phyloP scores from a whole-genome alignment of 345 rosid genomes.

The Eucalyptus sp. region DNA sequence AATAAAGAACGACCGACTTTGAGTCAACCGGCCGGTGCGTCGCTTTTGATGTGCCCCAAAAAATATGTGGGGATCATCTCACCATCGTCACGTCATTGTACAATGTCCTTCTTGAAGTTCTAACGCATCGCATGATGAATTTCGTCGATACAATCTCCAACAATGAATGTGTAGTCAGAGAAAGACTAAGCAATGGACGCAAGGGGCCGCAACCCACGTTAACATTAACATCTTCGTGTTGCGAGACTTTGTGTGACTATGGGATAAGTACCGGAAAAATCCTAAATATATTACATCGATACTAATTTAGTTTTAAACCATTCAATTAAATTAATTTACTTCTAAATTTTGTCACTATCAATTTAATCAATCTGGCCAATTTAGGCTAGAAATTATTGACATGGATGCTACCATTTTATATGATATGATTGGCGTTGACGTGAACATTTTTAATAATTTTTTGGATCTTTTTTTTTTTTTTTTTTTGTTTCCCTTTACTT shows the following conservation, averaged over 20 bases:
- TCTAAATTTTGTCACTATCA: too few relatives aligned
- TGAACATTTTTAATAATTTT: too few relatives aligned
- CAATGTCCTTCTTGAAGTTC: neutral
- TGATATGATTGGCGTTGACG: accelerated
- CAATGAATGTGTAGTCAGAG: neutral
- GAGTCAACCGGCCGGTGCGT: neutral
- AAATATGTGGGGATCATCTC: neutral
- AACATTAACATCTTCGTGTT: neutral
- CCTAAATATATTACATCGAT: too few relatives aligned
- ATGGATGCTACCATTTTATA: accelerated
- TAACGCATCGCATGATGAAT: neutral
- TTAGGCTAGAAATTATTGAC: neutral
- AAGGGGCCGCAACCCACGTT: neutral
- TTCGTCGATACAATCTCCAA: neutral
- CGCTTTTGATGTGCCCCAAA: neutral
- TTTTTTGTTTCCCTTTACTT: too few relatives aligned
- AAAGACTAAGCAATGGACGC: neutral
- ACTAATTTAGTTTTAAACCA: too few relatives aligned
- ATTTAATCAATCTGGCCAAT: too few relatives aligned
- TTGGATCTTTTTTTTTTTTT: too few relatives aligned
- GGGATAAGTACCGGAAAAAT: neutral
- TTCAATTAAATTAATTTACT: too few relatives aligned
- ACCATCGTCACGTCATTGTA: neutral
- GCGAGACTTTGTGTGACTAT: too few relatives aligned
- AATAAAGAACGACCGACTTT: neutral